Evolutionary conservation across 805 yeast genomes (phyloP).

Genomic region (Metschnikowia cubensis): DNA sequence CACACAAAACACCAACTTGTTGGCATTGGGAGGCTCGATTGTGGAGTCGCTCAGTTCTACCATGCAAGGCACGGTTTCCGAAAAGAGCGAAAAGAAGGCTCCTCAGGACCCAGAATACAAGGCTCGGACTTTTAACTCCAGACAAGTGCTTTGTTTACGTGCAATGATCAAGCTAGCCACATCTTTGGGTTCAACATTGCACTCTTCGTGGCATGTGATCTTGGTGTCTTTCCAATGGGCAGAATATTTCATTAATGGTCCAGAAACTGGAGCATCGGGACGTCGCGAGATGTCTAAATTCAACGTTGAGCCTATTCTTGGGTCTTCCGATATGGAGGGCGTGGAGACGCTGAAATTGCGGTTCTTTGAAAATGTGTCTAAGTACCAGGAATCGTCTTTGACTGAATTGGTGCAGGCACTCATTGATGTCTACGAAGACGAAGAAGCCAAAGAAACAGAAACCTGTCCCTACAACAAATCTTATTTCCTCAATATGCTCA

Average conservation of each 20-base stretch:
- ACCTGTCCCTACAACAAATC: constrained; percentile 54
- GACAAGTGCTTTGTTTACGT: constrained; percentile 72
- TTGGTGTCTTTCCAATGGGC: constrained; percentile 74
- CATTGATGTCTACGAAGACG: constrained; percentile 36
- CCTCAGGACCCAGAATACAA: not conserved
- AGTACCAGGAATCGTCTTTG: constrained; percentile 52
- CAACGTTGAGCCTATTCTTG: constrained; percentile 29
- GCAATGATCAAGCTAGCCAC: constrained; percentile 74
- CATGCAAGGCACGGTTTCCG: constrained; percentile 12
- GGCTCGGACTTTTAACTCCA: constrained; percentile 42
- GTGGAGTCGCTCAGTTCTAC: constrained; percentile 49
- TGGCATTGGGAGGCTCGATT: constrained; percentile 47
- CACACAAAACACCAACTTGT: constrained; percentile 15
- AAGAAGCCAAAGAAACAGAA: constrained; percentile 7
- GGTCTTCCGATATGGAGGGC: constrained; percentile 44
- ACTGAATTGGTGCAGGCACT: constrained; percentile 45
- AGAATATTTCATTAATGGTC: constrained; percentile 64
- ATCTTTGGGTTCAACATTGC: constrained; percentile 74
- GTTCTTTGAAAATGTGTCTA: constrained; percentile 57
- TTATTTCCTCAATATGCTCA: constrained; percentile 51
- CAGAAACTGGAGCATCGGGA: constrained; percentile 23
- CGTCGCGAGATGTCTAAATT: not conserved
- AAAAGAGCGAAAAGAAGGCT: not conserved
- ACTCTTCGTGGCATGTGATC: constrained; percentile 58
- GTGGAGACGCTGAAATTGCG: constrained; percentile 57